Base-by-base conservation (phyloP, 371 early-diverging fungal genomes). In the Fennellomyces sp. region DNA sequence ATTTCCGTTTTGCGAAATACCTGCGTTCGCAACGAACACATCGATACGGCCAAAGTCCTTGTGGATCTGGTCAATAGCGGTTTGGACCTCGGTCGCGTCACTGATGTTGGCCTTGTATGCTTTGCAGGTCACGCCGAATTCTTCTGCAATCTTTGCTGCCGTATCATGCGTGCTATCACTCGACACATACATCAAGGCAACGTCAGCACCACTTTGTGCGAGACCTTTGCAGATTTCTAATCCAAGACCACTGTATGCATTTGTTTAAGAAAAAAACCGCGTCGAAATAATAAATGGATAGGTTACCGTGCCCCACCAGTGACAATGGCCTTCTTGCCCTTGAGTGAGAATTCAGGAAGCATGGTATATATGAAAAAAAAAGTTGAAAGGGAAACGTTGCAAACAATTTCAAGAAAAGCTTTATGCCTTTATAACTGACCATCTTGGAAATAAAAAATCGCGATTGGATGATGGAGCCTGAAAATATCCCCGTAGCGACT, bases 11-110 rank as follows among this genome's bases (percentile, higher is more conserved):
- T 51, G 63, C 26, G 70, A 70, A 47, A 77, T 58, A 59, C 81
- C 81, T 42, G 81, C 81, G 39, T 80, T 80, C 49, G 77, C 81
- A 29, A 80, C 75, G 56, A 80, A 73, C 38, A 80, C 61, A 58
- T 80, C 78, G 42, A 80, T 72, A 12, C 63, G 51, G 27, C 77
- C 75, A 65, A 69, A 77, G 21, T 80, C 81, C 19, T 66, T 62
- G 39, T 69, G 58, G 31, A 80, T 77, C 35, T 69, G 58, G 29
- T 76, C 75, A 48, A 80, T 66, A 5, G 66, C 68, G 0, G 47
- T 47, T 35, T 65, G 55, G 17, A 74, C 69, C 30, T 60, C 70
- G 21, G 64, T 65, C 17, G 68, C 60, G 19, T 80, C 62, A n/a
- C 52, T 45, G 17, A 80, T 62, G 15, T 76, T 66, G 25, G 75